Conservation (phyloP, 345 rosid species). For the Alliaria petiolata region DNA sequence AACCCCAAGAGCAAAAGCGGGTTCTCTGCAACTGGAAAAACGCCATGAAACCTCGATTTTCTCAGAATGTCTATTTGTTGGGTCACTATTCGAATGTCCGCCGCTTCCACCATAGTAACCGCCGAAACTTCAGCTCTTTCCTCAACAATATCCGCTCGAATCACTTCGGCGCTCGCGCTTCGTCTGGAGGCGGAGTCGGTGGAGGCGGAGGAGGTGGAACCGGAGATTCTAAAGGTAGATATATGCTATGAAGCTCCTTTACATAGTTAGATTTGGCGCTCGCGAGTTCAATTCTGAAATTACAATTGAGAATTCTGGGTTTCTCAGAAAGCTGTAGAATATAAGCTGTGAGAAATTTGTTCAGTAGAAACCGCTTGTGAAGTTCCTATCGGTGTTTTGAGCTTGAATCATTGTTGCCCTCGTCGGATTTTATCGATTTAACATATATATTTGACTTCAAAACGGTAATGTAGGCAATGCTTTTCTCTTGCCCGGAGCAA, state of each 20-base stretch:
- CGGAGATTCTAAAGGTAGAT: conserved; percentile 51
- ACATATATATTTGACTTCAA: background rate
- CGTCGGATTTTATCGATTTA: background rate
- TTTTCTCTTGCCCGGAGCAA: conserved; percentile 84
- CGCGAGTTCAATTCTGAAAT: background rate
- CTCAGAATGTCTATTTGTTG: conserved; percentile 32
- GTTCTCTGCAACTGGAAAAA: conserved; percentile 9
- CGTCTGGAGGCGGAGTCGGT: conserved; percentile 40
- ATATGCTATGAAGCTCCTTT: background rate
- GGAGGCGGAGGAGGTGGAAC: conserved; percentile 16
- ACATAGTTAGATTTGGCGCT: background rate
- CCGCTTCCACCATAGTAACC: conserved; percentile 33
- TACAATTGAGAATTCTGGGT: background rate
- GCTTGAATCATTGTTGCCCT: background rate
- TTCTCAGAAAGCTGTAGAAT: background rate
- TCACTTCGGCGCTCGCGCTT: conserved; percentile 40
- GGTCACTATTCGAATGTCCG: conserved; percentile 24
- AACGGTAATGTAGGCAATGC: conserved; percentile 47
- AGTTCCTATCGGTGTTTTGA: background rate
- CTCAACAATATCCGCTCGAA: conserved; percentile 41
- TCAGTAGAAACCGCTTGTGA: background rate
- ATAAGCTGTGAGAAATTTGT: no score
- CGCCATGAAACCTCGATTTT: conserved; percentile 45
- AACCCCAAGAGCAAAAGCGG: background rate
- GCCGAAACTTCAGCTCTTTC: conserved; percentile 47